Conservation (phyloP, 345 rosid genomes). For the Corchorus olitorius region DNA sequence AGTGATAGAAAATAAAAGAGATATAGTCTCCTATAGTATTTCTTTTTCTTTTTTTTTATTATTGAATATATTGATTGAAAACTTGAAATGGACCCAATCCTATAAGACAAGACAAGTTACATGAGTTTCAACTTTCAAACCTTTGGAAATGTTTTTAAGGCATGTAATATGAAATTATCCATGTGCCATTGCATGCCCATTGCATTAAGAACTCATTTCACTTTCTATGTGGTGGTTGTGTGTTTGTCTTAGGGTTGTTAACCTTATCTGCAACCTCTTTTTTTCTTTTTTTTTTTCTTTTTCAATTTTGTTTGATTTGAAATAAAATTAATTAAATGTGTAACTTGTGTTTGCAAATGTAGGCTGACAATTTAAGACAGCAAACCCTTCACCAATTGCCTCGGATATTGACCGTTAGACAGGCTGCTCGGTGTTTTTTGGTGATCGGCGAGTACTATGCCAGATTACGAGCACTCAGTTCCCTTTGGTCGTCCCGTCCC, state of each 20-base stretch:
- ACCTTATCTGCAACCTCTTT: not conserved
- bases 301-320: not conserved
- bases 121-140: conserved; percentile 28
- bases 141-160: conserved; percentile 26
- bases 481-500: conserved; percentile 91
- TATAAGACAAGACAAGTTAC: conserved; percentile 27
- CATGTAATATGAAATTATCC: conserved; percentile 5
- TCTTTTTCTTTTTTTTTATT: not conserved
- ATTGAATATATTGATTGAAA: conserved; percentile 16
- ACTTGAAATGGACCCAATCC: conserved; percentile 35
- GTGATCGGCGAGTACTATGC: conserved; percentile 89
- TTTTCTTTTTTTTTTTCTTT: too few relatives aligned
- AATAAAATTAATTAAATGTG: conserved; percentile 9
- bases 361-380: conserved; percentile 97
- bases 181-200: conserved; percentile 22
- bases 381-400: conserved; percentile 87
- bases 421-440: conserved; percentile 84
- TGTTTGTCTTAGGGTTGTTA: not conserved
- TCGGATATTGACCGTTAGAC: conserved; percentile 77
- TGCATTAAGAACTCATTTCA: conserved; percentile 25
- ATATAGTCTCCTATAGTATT: not conserved
- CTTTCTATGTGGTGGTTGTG: conserved; percentile 18
- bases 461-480: conserved; percentile 83
- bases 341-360: not conserved
- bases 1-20: not conserved